Base-by-base conservation (phyloP, 2,329 filamentous ascomycete species). In the Trichoderma semiorbis region DNA sequence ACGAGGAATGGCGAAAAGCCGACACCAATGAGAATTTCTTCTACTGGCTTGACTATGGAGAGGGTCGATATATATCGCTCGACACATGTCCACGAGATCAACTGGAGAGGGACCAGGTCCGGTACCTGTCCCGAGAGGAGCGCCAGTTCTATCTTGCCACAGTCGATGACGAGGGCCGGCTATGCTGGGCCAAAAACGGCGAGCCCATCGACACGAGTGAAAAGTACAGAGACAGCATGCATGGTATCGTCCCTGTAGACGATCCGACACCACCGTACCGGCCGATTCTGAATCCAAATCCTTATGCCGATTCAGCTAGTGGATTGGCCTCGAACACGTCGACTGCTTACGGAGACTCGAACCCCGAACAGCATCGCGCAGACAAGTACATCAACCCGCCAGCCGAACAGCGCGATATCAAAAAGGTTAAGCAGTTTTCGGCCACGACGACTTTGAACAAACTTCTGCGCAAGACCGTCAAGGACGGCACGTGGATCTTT, bases 401-500 rank as follows among this genome's bases (percentile, higher is more conserved):
- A 64, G 86, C 92, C 74, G 81, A 89, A 5, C 87, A 87, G 0
- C 89, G 88, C 72, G 89, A 91, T 26, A 50, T 84, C 32, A 82
- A 83, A 73, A 85, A 84, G 74, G 79, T 86, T 16, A 88, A 87
- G 62, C 89, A 94, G 77, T 84, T 94, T 3, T 92, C 89, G 6
- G 89, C 92, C 1, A 89, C 91, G 0, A 91, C 91, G 1, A 86
- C 97, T 4, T 88, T 95, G 79, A 93, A 96, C 80, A 92, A 92
- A 74, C 85, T 97, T 7, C 85, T 96, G 18, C 89, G 93, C 73
- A 92, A 93, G 74, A 91, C 92, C 0, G 92, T 94, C 50, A 92
- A 91, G 80, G 94, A 94, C 74, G 95, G 95, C 77, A 96, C 93
- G 5, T 97, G 95, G 95, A 97, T 97, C 74, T 98, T 97, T 77